A percentile compares a stretch with the other conserved stretches of the same genome.
These are phyloP conservation scores for Diaporthe aspalathi DNA, from an alignment of 2,329 filamentous ascomycete species.

Conservation along the genomic window DNA sequence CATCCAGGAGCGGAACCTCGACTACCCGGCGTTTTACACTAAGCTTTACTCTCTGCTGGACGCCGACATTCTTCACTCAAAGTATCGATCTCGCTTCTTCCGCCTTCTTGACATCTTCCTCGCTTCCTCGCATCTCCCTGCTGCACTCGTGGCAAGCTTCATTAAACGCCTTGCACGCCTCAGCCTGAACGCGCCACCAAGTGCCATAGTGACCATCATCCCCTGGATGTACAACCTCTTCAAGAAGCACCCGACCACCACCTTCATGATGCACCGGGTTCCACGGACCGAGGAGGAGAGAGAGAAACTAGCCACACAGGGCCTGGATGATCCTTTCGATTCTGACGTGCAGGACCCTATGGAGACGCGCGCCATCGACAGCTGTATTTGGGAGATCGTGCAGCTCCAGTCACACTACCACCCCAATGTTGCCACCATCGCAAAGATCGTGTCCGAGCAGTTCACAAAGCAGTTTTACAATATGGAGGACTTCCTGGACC, in stretches of 20 bases:
- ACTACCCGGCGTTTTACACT: conserved; percentile 93
- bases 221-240: conserved; percentile 97
- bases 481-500: conserved; percentile 96
- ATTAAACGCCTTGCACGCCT: conserved; percentile 91
- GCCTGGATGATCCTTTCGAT: conserved; percentile 79
- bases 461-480: conserved; percentile 97
- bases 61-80: conserved; percentile 87
- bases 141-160: conserved; percentile 91
- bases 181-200: conserved; percentile 87
- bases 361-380: conserved; percentile 88
- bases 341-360: conserved; percentile 83
- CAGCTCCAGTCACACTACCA: conserved; percentile 94
- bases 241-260: conserved; percentile 88
- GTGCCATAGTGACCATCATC: conserved; percentile 87
- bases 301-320: conserved; percentile 69
- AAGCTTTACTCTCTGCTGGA: conserved; percentile 96
- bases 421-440: conserved; percentile 93
- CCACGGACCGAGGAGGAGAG: conserved; percentile 68
- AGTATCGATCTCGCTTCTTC: conserved; percentile 93
- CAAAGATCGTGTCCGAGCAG: conserved; percentile 94
- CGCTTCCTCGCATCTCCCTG: conserved; percentile 90
- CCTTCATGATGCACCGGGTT: conserved; percentile 94
- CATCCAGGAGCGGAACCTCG: conserved; percentile 91
- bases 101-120: conserved; percentile 92
- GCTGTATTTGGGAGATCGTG: conserved; percentile 93